Evolutionary conservation across 2,329 filamentous ascomycete species (phyloP), one percentile per base, ranked within the genome.

Genomic region (Arthrobotrys pseudoclavata): DNA sequence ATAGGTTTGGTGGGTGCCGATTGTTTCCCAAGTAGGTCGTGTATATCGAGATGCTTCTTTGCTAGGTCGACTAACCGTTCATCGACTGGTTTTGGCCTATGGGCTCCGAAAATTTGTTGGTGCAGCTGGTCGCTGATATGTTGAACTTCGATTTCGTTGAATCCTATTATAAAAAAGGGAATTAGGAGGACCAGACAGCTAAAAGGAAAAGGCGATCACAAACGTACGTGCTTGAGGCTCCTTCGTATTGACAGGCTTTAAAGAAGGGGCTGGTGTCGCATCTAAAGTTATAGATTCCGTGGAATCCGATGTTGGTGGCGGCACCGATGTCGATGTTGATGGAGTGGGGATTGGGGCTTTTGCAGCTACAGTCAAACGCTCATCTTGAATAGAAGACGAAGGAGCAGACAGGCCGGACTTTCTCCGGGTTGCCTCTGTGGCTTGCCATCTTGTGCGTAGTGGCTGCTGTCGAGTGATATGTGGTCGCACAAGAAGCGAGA

Each of bases 121-220:
- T 95, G 92, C 52, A 99, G 87, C 85, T 94, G 88, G 75, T 88
- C 87, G 86, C 94, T 97, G 80, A 99, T 86, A 82, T 98, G 95
- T 85, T 99, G 96, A 45, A 99, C 93, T 66, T 93, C 93, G 81
- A 99, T 94, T 80, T 96, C 92, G 84, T 96, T 99, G 86, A 91
- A 93, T 80, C 96, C 90, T 60, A 93, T 86, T 70, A 22, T n/a
- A 24, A 26, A 34, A 40, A 3, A 3, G 87, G 84, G 5, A 13
- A 37, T 72, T 29, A 72, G 61, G n/a, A 37, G 22, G 34, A 18
- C 9, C 15, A 18, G 13, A 52, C 4, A 22, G 10, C 22, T n/a
- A 50, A 4, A 29, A 24, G 7, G 24, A 22, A 2, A 31, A 2
- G 1, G 20, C 13, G 37, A 31, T 22, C n/a, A 12, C 29, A 48